Base-by-base conservation (phyloP, 2,329 filamentous ascomycete species). In the Paracorniculantispora psalliotae region DNA sequence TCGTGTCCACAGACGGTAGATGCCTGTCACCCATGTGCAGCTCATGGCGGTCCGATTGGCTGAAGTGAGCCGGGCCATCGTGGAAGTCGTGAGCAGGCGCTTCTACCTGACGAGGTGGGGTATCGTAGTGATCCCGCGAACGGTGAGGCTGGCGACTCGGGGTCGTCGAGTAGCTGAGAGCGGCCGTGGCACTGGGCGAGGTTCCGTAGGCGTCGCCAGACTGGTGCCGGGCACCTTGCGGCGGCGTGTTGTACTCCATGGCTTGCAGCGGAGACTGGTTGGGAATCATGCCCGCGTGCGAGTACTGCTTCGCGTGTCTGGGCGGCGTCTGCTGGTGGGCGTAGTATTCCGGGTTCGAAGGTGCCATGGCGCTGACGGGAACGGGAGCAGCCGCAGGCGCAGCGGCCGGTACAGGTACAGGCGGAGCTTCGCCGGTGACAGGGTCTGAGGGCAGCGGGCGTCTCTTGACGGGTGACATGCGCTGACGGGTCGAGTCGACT, bases 401-500 rank as follows among this genome's bases (percentile, higher is more conserved):
- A 33, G 30, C 6, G 6, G 30, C 58, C 59, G 61, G 26, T 30
- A 49, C 10, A n/a, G 57, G 61, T 10, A 50, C 53, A 8, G 81
- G 75, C 25, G 55, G 47, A 47, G 77, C 69, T 64, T 83, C 79
- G 63, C 82, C 75, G 55, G 82, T 80, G 61, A 89, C 82, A 15
- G 91, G 91, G 69, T 94, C 90, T 1, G 85, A 87, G 0, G 93
- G 92, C 41, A 97, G 76, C 21, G 93, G 93, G 35, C 93, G 83
- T 64, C 93, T 83, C 77, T 93, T 96, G 48, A 96, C 84, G 48
- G 85, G 81, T 26, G 83, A 81, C 64, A 80, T 78, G 65, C 82
- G 61, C 77, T 81, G 72, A 57, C 72, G 70, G 56, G 21, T 15
- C 28, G 48, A n/a, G 61, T 73, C 76, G 60, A 70, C 67, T 50